Conservation (phyloP, 805 yeast species). For the Limtongozyma cylindracea region DNA sequence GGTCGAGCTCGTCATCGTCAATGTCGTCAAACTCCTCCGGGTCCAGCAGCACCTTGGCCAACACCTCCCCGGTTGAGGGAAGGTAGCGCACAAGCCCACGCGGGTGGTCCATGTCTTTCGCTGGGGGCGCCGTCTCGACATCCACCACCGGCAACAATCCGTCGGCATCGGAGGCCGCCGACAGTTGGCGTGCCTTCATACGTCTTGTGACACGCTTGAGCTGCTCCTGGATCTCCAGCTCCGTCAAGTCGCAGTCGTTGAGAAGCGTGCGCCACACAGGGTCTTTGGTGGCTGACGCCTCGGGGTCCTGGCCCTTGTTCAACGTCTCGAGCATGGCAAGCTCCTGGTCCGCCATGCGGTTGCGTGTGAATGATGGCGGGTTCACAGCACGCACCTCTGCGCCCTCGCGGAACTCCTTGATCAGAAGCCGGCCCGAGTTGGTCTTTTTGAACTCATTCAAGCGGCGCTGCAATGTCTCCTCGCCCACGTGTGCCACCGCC, state of each 20-base stretch:
- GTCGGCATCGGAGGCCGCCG: no score
- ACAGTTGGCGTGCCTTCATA: no score
- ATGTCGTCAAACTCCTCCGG: constrained; percentile 37
- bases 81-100: constrained; percentile 4
- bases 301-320: constrained; percentile 4
- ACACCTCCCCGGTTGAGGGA: constrained; percentile 31
- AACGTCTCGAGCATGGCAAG: constrained; percentile 7
- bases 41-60: constrained; percentile 27
- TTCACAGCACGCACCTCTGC: constrained; percentile 18
- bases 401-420: constrained; percentile 43
- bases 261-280: constrained; percentile 1
- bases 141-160: constrained; percentile 3
- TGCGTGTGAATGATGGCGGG: constrained; percentile 67
- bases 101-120: neutral
- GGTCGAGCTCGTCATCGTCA: constrained; percentile 60
- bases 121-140: constrained; percentile 2
- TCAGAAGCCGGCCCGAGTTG: constrained; percentile 44
- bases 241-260: neutral
- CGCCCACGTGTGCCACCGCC: constrained; percentile 87
- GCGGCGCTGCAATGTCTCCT: constrained; percentile 76
- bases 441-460: constrained; percentile 73
- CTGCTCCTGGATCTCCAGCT: neutral
- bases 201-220: constrained; percentile 2
- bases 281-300: constrained; percentile 4
- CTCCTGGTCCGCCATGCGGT: constrained; percentile 23